Evolutionary conservation across 2,329 filamentous ascomycete species (phyloP), one percentile per base, ranked within the genome.

Genomic region (Daldinia eschscholtzii): DNA sequence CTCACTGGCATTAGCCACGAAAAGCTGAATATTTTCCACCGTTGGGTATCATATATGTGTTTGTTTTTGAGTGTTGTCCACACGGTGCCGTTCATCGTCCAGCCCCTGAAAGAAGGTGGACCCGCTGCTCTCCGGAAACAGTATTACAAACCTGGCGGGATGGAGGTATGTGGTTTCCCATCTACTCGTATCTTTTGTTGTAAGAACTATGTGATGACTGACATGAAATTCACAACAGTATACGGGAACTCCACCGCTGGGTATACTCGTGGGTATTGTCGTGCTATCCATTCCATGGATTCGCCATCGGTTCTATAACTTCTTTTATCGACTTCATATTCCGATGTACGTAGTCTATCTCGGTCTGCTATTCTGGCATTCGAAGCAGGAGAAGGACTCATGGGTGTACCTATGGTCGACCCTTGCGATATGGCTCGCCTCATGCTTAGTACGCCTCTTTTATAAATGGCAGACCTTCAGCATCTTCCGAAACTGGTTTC

Each of bases 401-500:
- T 71, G 69, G 69, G 66, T 67, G 18, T 71, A 71, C 23, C 30
- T 71, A 10, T 71, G 57, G 20, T 41, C 69, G 28, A 69, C 69
- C 1, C 60, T 71, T 41, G 66, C 66, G 3, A 64, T 69, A 20
- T 71, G 69, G 69, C 57, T 69, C 7, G 69, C 69, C 9, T 69
- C 69, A 1, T 71, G 69, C 28, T 9, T 58, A 23, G 60, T 53
- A 13, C 66, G 69, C 20, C 41, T 71, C 15, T 71, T 71, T 46
- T 69, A 71, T 46, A 71, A 69, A 44, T 71, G 69, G 69, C 69
- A 71, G 46, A 71, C 69, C 2, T 71, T 71, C 42, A 66, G 64
- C 48, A 71, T 71, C 15, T 71, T 71, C 64, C 63, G 63, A 1
- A 61, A 67, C 6, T 71, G 69, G 69, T 71, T 71, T 18, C 66